A percentile compares a stretch with the other conserved stretches of the same genome.
phyloP scores from a whole-genome alignment of 495 filamentous ascomycete genomes.

The Neurospora sp. region DNA sequence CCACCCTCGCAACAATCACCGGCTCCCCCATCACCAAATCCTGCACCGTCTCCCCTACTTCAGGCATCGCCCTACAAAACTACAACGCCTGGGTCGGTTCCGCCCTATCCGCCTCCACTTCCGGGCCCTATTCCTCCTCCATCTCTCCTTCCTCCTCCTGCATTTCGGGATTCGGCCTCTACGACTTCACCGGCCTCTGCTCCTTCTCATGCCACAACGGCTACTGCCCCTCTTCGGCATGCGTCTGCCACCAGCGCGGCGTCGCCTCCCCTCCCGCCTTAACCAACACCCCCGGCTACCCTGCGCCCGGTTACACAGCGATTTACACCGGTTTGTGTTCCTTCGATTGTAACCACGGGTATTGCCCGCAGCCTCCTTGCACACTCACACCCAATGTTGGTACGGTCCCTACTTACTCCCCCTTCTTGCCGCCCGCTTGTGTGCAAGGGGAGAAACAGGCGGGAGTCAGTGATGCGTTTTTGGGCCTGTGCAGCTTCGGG shows the following conservation, averaged over 20 bases:
- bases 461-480: not conserved
- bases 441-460: not conserved
- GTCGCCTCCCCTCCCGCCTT: not conserved
- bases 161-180: not conserved
- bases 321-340: constrained; percentile 6
- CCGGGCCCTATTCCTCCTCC: not conserved
- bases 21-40: constrained; percentile 1
- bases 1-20: not conserved
- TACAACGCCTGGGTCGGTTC: constrained; percentile 6
- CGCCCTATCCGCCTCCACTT: not conserved
- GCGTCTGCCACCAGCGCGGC: not conserved
- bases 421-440: constrained; percentile 4
- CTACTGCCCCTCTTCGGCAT: constrained; percentile 2
- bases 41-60: not conserved
- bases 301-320: not conserved
- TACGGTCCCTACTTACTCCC: not conserved
- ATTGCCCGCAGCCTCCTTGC: not conserved
- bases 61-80: not conserved
- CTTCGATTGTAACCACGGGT: constrained; percentile 8
- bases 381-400: not conserved
- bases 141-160: not conserved
- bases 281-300: not conserved
- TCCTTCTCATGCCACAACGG: not conserved
- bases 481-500: constrained; percentile 6
- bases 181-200: constrained; percentile 1